phyloP scores from a whole-genome alignment of 495 filamentous ascomycete genomes.

The Margaritispora aquatica region DNA sequence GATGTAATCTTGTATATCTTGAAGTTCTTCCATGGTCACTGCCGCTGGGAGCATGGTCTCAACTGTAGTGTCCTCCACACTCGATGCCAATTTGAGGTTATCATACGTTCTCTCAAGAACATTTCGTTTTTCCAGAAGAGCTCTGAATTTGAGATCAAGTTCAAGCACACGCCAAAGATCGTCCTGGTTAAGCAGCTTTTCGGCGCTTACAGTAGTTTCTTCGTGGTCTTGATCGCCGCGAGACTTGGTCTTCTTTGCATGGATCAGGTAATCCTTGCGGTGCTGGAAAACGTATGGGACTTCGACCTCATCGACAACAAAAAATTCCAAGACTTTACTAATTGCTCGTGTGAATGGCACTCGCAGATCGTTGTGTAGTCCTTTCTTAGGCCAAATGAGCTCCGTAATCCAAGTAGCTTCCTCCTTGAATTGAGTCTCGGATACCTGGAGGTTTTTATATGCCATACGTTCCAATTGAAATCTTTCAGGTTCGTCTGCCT shows the following conservation, averaged over 20 bases:
- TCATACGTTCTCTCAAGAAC: slow-evolving; percentile 72
- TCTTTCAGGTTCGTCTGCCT: slow-evolving; percentile 83
- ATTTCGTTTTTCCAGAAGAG: slow-evolving; percentile 82
- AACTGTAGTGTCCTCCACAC: slow-evolving; percentile 54
- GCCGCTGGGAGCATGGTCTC: slow-evolving; percentile 76
- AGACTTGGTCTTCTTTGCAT: slow-evolving; percentile 65
- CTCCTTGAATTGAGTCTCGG: slow-evolving; percentile 77
- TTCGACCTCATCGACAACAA: slow-evolving; percentile 86
- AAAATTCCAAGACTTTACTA: slow-evolving; percentile 88
- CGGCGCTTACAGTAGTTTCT: slow-evolving; percentile 67
- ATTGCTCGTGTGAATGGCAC: slow-evolving; percentile 83
- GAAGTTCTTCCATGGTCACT: slow-evolving; percentile 82
- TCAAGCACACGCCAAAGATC: slow-evolving; percentile 95
- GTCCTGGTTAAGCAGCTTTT: slow-evolving; percentile 85
- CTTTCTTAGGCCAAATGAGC: slow-evolving; percentile 80
- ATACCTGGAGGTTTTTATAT: slow-evolving; percentile 68
- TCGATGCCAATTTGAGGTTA: slow-evolving; percentile 52
- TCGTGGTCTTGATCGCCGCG: slow-evolving; percentile 52
- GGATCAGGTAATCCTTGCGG: slow-evolving; percentile 94
- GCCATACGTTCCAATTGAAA: slow-evolving; percentile 88
- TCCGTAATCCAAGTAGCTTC: slow-evolving; percentile 88
- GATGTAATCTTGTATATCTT: slow-evolving; percentile 93
- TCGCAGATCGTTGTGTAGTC: slow-evolving; percentile 59
- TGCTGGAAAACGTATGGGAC: slow-evolving; percentile 98
- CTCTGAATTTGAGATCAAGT: slow-evolving; percentile 88